These are phyloP conservation scores for Dysphania ambrosioides DNA, from an alignment of 148 eudicot genomes.

Conservation along the genomic window DNA sequence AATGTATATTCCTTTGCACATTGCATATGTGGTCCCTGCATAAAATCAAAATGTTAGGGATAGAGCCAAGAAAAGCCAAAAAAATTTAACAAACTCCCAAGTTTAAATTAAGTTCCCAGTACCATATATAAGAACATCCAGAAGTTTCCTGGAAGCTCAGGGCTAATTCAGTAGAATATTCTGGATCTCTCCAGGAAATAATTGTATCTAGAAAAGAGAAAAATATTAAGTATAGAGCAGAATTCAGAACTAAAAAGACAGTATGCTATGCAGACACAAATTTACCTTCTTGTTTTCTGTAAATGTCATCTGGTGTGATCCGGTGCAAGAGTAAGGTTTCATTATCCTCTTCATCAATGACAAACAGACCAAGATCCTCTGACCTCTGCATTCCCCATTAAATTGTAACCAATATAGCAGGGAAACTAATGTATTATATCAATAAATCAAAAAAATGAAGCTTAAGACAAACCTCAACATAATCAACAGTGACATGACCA, in stretches of 20 bases:
- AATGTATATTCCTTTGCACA: constrained; percentile 72
- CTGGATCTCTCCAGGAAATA: constrained; percentile 98
- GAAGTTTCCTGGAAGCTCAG: constrained; percentile 93
- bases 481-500: constrained; percentile 93
- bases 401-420: background rate
- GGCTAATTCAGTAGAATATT: constrained; percentile 74
- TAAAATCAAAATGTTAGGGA: constrained; percentile 14
- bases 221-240: background rate
- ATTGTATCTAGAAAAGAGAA: constrained; percentile 58
- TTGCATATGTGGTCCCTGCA: constrained; percentile 90
- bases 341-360: constrained; percentile 82
- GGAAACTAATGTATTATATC: background rate
- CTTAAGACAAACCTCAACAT: constrained; percentile 62
- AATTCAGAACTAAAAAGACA: background rate
- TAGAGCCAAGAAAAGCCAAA: constrained; percentile 6
- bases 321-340: constrained; percentile 81
- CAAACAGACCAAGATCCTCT: constrained; percentile 74
- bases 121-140: constrained; percentile 95
- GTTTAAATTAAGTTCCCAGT: constrained; percentile 9
- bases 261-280: background rate
- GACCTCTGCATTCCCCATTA: constrained; percentile 58
- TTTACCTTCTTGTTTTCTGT: constrained; percentile 92
- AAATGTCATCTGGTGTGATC: constrained; percentile 76
- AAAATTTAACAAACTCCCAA: background rate
- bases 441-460: constrained; percentile 3